phyloP scores from a whole-genome alignment of 1,284 basidiomycete species.

The Moesziomyces globuligerus region DNA sequence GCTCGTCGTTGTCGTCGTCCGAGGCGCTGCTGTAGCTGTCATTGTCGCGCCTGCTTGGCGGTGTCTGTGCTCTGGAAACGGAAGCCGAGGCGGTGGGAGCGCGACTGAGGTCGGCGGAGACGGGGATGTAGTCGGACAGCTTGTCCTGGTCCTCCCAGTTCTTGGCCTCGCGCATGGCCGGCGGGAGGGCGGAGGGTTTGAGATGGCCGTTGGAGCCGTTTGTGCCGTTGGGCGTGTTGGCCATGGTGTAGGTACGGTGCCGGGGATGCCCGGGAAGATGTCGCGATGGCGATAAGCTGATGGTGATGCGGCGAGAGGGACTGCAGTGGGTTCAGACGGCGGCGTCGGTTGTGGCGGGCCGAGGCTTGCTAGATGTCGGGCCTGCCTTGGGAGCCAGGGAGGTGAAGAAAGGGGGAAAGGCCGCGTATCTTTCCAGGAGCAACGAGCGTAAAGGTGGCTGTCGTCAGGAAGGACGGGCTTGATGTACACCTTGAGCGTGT shows the following conservation, averaged over 20 bases:
- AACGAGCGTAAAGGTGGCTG: too few relatives aligned
- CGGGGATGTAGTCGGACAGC: constrained; percentile 58
- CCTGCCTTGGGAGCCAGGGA: too few relatives aligned
- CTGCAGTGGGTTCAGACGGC: too few relatives aligned
- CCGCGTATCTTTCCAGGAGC: too few relatives aligned
- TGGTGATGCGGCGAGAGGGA: too few relatives aligned
- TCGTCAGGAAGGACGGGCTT: too few relatives aligned
- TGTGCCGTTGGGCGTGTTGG: constrained; percentile 25
- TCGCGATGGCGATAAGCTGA: too few relatives aligned
- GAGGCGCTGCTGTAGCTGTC: constrained; percentile 15
- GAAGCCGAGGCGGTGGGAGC: constrained; percentile 51
- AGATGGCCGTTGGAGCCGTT: constrained; percentile 26
- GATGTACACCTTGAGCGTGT: too few relatives aligned
- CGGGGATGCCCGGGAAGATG: too few relatives aligned
- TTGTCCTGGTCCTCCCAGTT: constrained; percentile 60
- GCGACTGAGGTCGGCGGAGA: constrained; percentile 49
- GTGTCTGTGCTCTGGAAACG: constrained; percentile 39
- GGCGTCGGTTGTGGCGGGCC: too few relatives aligned
- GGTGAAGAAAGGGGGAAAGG: too few relatives aligned
- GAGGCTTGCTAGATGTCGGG: too few relatives aligned
- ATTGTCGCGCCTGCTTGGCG: constrained; percentile 26
- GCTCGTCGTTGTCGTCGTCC: constrained; percentile 34
- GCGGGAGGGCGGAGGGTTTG: constrained; percentile 36
- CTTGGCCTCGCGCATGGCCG: constrained; percentile 39
- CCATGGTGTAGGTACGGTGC: constrained; percentile 13